A percentile compares a stretch with the other conserved stretches of the same genome.
phyloP scores from a whole-genome alignment of 140 eudicot species.

The Bidens hawaiensis region DNA sequence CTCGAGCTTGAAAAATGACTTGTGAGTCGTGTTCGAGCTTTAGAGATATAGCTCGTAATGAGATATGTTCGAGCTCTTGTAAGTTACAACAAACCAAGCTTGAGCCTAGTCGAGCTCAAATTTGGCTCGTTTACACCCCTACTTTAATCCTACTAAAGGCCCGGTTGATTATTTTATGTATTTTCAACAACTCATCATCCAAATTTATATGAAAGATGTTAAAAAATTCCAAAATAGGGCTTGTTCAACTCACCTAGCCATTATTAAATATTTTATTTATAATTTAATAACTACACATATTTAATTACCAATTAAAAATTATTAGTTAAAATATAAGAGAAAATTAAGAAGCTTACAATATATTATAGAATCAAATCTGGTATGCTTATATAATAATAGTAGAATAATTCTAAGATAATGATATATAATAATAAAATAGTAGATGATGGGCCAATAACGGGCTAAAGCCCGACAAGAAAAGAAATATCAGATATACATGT shows the following conservation, averaged over 20 bases:
- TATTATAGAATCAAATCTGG: neutral
- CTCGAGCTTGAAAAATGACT: no score
- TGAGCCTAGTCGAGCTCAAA: no score
- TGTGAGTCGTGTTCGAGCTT: no score
- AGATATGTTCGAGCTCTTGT: no score
- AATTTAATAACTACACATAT: neutral
- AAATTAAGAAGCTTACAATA: neutral
- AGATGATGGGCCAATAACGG: neutral
- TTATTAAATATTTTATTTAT: no score
- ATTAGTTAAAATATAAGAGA: neutral
- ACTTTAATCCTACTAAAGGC: neutral
- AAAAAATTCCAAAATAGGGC: neutral
- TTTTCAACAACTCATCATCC: neutral
- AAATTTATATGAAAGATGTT: neutral
- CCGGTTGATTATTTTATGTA: neutral
- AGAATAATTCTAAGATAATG: conserved; percentile 3
- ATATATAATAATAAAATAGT: neutral
- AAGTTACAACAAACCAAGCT: no score
- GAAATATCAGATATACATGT: conserved; percentile 11
- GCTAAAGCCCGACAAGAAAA: conserved; percentile 31
- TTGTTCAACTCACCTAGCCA: neutral
- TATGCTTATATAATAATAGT: neutral
- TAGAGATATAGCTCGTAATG: no score
- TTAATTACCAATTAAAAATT: neutral
- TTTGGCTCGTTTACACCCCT: no score